Evolutionary conservation across 306 rosid genomes (phyloP).

Genomic region (Rosa persica): DNA sequence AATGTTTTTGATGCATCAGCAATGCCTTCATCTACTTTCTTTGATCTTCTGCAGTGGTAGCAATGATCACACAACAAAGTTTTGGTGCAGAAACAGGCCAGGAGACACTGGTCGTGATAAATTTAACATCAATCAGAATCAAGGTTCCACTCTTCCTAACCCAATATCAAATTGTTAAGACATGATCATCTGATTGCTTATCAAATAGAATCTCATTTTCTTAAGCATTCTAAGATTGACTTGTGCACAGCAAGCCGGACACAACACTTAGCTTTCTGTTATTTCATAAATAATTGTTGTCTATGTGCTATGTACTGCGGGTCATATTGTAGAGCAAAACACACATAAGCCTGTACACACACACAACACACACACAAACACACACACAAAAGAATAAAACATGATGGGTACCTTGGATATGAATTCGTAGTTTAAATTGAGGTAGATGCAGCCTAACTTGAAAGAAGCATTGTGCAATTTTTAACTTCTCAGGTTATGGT

Average conservation of each 20-base stretch:
- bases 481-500: conserved; percentile 61
- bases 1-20: conserved; percentile 10
- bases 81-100: conserved; percentile 98
- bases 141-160: conserved; percentile 41
- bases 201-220: neutral
- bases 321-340: neutral
- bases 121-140: conserved; percentile 60
- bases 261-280: neutral
- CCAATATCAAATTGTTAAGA: neutral
- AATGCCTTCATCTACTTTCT: conserved; percentile 17
- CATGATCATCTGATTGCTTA: neutral
- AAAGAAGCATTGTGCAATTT: conserved; percentile 1
- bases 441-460: neutral
- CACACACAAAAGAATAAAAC: neutral
- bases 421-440: conserved; percentile 6
- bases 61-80: conserved; percentile 96
- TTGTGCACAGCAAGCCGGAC: neutral
- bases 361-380: no score
- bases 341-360: neutral
- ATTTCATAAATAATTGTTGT: neutral
- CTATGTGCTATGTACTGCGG: neutral
- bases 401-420: neutral
- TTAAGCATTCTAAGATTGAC: neutral
- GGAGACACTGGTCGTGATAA: conserved; percentile 89
- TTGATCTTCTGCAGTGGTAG: conserved; percentile 79